phyloP scores from a whole-genome alignment of 129 eudicot species.

The Glebionis coronaria region DNA sequence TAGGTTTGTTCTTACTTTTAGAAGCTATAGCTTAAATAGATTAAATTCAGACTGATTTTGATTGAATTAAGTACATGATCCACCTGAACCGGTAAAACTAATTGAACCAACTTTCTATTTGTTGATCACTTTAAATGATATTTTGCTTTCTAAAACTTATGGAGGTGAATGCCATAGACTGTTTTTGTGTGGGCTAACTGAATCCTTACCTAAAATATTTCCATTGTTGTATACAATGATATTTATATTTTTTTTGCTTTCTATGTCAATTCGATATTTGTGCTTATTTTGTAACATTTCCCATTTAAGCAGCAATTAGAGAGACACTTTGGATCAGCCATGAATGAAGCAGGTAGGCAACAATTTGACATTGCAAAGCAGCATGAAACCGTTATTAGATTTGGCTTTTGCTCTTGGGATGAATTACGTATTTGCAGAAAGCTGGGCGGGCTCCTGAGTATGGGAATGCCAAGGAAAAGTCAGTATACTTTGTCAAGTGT shows the following conservation, averaged over 20 bases:
- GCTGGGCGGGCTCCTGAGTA: no score
- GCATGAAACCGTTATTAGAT: no score
- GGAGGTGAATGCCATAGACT: conserved; percentile 93
- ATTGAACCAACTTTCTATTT: not conserved
- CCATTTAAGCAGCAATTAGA: conserved; percentile 61
- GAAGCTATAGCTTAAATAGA: not conserved
- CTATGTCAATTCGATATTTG: conserved; percentile 5
- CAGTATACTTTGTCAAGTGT: no score
- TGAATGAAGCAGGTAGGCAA: conserved; percentile 84
- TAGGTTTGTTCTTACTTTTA: conserved; percentile 11
- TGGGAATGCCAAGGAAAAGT: no score
- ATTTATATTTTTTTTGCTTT: conserved; percentile 1
- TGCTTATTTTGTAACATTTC: conserved; percentile 9
- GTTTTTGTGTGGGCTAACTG: conserved; percentile 77
- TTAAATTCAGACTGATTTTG: no score
- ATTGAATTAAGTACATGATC: no score
- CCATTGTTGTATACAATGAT: conserved; percentile 81
- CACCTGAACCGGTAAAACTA: conserved; percentile 2
- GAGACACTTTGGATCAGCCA: conserved; percentile 94
- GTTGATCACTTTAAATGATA: not conserved
- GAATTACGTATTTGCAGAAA: no score
- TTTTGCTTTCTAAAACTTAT: conserved; percentile 4
- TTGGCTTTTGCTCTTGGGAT: no score
- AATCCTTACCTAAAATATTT: conserved; percentile 81
- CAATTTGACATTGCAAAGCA: conserved; percentile 81